Evolutionary conservation across 1,139 yeast genomes (phyloP), one percentile per base, ranked within the genome.

Genomic region (Diutina neorugosa): DNA sequence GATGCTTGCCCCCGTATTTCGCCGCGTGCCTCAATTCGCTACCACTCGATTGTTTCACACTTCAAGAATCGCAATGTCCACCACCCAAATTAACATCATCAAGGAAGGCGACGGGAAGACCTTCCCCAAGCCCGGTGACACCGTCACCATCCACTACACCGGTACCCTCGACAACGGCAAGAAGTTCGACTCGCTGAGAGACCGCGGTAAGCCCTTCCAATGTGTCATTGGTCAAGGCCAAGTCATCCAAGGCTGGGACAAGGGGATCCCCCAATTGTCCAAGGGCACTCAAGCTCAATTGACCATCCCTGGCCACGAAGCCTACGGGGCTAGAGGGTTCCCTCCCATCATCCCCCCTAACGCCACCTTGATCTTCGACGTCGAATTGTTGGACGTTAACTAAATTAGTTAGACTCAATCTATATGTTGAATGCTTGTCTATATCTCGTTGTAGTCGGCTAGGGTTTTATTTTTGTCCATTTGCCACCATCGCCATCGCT

Each of bases 241-340:
- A 73, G 97, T 91, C 60, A 91, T 91, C 72, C 80, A 81, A 64
- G 98, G 98, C 59, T 91, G 98, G 98, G 98, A 91, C 67, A 86
- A 82, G 65, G 96, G 86, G 58, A 87, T 89, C 66, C 96, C 96
- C 55, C 84, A 89, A 70, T 80, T 93, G 70, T 86, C 95, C 55
- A 78, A 90, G 55, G 98, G 98, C 61, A 89, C 94, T 70, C 86
- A 85, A 75, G 96, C 97, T 54, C 80, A 85, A 67, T 77, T 93
- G 67, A 89, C 94, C 62, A 89, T 91, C 63, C 95, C 97, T 62
- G 93, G 96, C 57, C 84, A 86, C 63, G 86, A 88, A 70, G 98
- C 95, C 60, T 93, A 93, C 72, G 97, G 97, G 58, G 78, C 81
- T 59, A 84, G 96, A 70, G 98, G 97, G 52, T 88, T 86, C 82